Evolutionary conservation across 192 early-diverging fungal genomes (phyloP).

Genomic region (Coemansia umbellata): DNA sequence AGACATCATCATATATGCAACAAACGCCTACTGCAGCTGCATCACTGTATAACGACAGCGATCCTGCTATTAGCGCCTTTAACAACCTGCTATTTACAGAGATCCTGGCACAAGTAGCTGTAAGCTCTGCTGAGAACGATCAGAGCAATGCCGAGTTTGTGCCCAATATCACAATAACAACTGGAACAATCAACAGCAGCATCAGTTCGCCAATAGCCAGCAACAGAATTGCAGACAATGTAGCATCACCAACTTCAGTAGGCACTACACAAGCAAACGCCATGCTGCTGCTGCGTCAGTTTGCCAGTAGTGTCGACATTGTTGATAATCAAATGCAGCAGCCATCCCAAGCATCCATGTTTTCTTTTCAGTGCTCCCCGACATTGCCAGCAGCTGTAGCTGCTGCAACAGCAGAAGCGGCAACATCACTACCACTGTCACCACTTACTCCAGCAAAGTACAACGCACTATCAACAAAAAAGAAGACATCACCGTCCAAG

Average conservation of each 20-base stretch:
- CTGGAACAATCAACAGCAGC: not conserved
- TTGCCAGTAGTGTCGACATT: no score
- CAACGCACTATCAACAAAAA: not conserved
- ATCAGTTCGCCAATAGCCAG: not conserved
- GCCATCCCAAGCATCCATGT: no score
- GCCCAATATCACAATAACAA: not conserved
- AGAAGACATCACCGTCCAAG: not conserved
- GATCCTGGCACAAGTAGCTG: not conserved
- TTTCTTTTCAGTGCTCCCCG: no score
- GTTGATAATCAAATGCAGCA: no score
- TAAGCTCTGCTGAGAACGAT: no score
- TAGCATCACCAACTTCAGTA: not conserved
- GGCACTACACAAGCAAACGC: no score
- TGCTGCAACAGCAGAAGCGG: no score
- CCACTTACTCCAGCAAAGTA: no score
- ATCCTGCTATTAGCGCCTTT: not conserved
- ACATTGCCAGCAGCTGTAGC: no score
- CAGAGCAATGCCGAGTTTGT: not conserved
- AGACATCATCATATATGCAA: not conserved
- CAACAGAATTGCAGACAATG: not conserved
- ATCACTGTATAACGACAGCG: not conserved
- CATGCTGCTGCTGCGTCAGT: no score
- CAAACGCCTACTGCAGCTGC: not conserved
- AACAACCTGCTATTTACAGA: not conserved
- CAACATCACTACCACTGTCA: no score